Evolutionary conservation across 257 asterid genomes (phyloP).

Genomic region (Coffea canephora): DNA sequence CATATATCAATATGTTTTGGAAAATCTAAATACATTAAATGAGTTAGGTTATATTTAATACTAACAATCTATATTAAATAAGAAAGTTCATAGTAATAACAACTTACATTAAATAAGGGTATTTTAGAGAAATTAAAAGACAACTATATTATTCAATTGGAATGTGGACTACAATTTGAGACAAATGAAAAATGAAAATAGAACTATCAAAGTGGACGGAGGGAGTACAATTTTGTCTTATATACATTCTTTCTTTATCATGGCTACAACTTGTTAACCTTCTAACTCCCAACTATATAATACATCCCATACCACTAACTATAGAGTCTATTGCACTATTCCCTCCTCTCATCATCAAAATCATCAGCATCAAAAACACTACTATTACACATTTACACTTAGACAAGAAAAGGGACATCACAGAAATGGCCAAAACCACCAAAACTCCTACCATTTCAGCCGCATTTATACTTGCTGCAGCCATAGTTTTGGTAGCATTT

Average conservation of each 20-base stretch:
- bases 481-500: neutral
- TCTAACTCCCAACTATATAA: neutral
- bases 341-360: neutral
- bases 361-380: neutral
- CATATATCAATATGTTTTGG: too few relatives aligned
- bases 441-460: neutral
- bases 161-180: too few relatives aligned
- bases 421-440: constrained; percentile 7
- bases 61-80: too few relatives aligned
- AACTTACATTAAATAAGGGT: too few relatives aligned
- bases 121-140: too few relatives aligned
- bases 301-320: neutral
- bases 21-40: too few relatives aligned
- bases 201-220: too few relatives aligned
- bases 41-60: too few relatives aligned
- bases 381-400: neutral
- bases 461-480: neutral
- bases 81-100: too few relatives aligned
- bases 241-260: neutral
- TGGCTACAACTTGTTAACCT: neutral
- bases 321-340: neutral
- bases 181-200: too few relatives aligned
- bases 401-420: neutral
- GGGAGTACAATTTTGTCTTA: too few relatives aligned
- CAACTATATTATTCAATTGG: too few relatives aligned